Percentiles rank a stretch among this genome's conserved stretches.
These are phyloP conservation scores for Thymus quinquecostatus DNA, from an alignment of 257 asterid genomes.

Conservation along the genomic window DNA sequence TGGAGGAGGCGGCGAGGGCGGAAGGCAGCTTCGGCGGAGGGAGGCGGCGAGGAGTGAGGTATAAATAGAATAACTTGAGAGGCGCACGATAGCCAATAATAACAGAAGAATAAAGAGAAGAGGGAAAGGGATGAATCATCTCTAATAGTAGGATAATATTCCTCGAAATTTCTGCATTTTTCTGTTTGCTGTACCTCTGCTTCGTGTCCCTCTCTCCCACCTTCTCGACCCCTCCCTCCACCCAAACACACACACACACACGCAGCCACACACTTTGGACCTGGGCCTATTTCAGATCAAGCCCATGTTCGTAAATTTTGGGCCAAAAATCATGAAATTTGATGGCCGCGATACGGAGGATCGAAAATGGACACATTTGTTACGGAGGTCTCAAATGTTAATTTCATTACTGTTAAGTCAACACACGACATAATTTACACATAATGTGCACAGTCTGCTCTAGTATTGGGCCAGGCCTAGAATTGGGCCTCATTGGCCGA, in stretches of 20 bases:
- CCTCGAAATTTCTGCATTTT: conserved; percentile 35
- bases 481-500: no score
- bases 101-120: conserved; percentile 35
- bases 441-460: no score
- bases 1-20: conserved; percentile 28
- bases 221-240: not conserved
- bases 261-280: not conserved
- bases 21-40: conserved; percentile 36
- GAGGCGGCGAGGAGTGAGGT: conserved; percentile 39
- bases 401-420: no score
- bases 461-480: no score
- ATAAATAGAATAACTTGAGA: conserved; percentile 28
- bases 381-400: no score
- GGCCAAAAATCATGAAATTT: no score
- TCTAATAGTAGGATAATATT: conserved; percentile 8
- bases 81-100: conserved; percentile 52
- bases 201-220: conserved; percentile 31
- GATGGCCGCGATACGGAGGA: no score
- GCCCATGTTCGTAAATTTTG: not conserved
- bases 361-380: no score
- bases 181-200: conserved; percentile 25
- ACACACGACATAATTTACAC: no score
- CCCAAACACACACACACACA: not conserved
- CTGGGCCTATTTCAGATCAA: conserved; percentile 6
- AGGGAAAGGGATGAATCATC: conserved; percentile 44